Evolutionary conservation across 2,329 filamentous ascomycete species (phyloP), one percentile per base, ranked within the genome.

Genomic region (Botrytis paeoniae): DNA sequence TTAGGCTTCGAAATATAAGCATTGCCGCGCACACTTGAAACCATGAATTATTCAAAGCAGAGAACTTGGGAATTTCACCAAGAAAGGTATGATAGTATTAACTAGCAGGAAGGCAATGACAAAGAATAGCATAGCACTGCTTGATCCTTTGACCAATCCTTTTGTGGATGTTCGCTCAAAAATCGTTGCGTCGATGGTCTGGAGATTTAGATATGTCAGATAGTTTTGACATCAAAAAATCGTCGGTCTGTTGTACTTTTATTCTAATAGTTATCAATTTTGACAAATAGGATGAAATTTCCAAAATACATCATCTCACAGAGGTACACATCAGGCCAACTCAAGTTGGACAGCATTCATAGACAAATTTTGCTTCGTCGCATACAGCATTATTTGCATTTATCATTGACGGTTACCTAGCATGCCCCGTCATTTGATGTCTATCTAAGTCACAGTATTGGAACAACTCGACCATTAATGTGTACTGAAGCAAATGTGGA

Each of bases 211-310:
- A 54, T 29, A 10, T 57, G 48, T 41, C 64, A 57, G 32, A 68
- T 57, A 68, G 64, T 39, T 68, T 68, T 68, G 64, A 68, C 48
- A 41, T 29, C 16, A n/a, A 65, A 35, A 25, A 54, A 54, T 18
- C 35, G 12, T 25, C 45, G n/a, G n/a, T 43, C 20, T 65, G 43
- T 48, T 14, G 18, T 54, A 29, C n/a, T 57, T 29, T 29, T 9
- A 18, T 29, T 54, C n/a, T 18, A 57, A 57, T 32, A 3, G 18
- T 54, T 29, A 57, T 57, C 51, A n/a, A 6, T 32, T 29, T 29
- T 29, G 51, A 18, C 18, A 29, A 18, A 18, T 29, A 29, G 51
- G 51, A 1, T 57, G 8, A 25, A 16, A 29, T 22, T 54, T 39
- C n/a, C 41, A 8, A 37, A 18, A 14, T 41, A 14, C 64, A 14